phyloP scores from a whole-genome alignment of 2,329 filamentous ascomycete species.

The Clonostachys sp. region DNA sequence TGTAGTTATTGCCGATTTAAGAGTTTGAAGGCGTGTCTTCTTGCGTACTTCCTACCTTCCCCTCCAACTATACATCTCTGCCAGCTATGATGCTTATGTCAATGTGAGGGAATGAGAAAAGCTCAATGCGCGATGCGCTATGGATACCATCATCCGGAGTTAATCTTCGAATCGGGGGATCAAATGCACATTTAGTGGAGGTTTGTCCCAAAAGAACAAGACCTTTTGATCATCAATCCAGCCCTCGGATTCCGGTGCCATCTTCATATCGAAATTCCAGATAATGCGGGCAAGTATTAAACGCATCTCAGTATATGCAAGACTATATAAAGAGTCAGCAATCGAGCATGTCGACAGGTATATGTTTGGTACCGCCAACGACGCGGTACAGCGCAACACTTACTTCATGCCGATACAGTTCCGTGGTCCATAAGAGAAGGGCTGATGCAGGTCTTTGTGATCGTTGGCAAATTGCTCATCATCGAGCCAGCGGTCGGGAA shows the following conservation, averaged over 20 bases:
- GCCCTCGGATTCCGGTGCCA: neutral
- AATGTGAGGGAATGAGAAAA: no score
- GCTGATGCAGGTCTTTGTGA: neutral
- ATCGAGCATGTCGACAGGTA: no score
- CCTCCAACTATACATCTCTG: no score
- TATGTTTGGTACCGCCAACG: no score
- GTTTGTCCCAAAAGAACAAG: neutral
- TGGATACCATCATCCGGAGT: no score
- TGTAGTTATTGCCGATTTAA: no score
- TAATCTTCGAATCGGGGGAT: no score
- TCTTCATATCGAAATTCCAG: neutral
- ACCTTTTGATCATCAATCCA: neutral
- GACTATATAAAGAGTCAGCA: neutral
- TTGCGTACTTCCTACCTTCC: no score
- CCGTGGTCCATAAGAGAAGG: neutral
- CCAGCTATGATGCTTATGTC: no score
- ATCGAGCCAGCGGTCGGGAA: no score
- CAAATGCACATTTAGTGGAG: constrained; percentile 1
- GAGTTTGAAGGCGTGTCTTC: no score
- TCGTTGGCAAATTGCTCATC: neutral
- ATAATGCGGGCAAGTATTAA: neutral
- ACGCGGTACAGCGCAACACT: neutral
- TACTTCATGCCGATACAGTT: neutral
- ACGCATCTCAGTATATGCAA: neutral
- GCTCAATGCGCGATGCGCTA: no score